Conservation (phyloP, 2,329 filamentous ascomycete genomes). For the Calonectria montana region DNA sequence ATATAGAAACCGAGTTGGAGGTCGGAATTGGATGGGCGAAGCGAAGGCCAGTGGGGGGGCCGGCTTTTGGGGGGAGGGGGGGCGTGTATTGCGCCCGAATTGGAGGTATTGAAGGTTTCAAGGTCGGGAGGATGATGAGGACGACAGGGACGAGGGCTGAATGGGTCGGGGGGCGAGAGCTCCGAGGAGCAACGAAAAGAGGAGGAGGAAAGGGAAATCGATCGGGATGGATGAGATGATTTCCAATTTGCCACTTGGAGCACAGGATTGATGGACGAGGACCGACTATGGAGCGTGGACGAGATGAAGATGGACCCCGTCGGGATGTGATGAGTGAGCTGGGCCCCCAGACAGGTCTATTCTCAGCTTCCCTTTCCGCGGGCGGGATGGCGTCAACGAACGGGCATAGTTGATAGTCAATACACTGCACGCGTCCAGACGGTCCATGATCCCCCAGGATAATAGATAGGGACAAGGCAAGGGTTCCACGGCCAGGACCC, state of each 20-base stretch:
- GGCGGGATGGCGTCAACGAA: slow-evolving; percentile 23
- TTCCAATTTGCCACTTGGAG: slow-evolving; percentile 11
- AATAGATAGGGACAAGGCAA: background rate
- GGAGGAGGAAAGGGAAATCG: slow-evolving; percentile 39
- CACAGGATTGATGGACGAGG: slow-evolving; percentile 9
- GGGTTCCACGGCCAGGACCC: background rate
- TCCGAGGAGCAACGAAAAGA: slow-evolving; percentile 27
- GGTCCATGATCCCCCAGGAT: background rate
- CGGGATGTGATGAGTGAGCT: background rate
- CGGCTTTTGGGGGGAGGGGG: background rate
- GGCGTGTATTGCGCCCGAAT: slow-evolving; percentile 21
- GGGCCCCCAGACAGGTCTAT: background rate
- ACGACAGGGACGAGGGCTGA: slow-evolving; percentile 22
- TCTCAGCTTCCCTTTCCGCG: background rate
- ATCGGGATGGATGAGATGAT: slow-evolving; percentile 21
- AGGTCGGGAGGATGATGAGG: slow-evolving; percentile 17
- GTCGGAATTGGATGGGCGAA: slow-evolving; percentile 12
- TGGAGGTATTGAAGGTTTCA: slow-evolving; percentile 18
- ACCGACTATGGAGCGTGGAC: background rate
- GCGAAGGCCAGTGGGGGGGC: background rate
- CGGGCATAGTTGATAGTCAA: background rate
- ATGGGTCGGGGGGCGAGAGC: slow-evolving; percentile 25
- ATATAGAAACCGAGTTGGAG: slow-evolving; percentile 14
- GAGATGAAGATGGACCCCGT: background rate
- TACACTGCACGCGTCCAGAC: background rate